phyloP scores from a whole-genome alignment of 2,329 filamentous ascomycete species.

The Claviceps sp. region DNA sequence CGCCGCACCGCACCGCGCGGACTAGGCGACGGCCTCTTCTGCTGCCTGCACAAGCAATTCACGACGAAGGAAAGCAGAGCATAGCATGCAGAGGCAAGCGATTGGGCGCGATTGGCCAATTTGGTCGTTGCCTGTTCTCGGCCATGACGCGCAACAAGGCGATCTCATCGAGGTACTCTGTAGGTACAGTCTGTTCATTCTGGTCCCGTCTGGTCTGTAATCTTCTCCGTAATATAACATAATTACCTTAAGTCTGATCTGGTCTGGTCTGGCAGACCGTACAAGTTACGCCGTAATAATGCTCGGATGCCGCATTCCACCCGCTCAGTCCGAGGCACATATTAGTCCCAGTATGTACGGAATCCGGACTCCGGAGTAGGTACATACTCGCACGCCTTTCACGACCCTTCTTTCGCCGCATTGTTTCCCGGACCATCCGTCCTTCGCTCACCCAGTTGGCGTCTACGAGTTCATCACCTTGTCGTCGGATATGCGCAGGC shows the following conservation, averaged over 20 bases:
- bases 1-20: not conserved
- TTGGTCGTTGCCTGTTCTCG: no score
- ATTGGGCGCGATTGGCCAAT: no score
- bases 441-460: not conserved
- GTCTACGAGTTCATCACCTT: not conserved
- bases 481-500: not conserved
- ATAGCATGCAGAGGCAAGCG: no score
- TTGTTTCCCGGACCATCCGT: not conserved
- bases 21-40: no score
- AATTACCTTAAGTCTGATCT: not conserved
- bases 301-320: slow-evolving; percentile 1
- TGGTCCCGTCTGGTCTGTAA: no score
- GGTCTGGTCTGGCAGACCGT: not conserved
- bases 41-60: no score
- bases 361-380: not conserved
- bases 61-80: no score
- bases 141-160: no score
- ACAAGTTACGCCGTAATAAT: not conserved
- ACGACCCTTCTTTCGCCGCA: not conserved
- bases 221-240: no score
- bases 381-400: not conserved
- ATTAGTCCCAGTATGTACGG: no score
- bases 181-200: no score
- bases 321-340: not conserved
- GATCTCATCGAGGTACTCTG: no score